Evolutionary conservation across 2,329 filamentous ascomycete species (phyloP), one percentile per base, ranked within the genome.

Genomic region (Alternaria brassicicola): DNA sequence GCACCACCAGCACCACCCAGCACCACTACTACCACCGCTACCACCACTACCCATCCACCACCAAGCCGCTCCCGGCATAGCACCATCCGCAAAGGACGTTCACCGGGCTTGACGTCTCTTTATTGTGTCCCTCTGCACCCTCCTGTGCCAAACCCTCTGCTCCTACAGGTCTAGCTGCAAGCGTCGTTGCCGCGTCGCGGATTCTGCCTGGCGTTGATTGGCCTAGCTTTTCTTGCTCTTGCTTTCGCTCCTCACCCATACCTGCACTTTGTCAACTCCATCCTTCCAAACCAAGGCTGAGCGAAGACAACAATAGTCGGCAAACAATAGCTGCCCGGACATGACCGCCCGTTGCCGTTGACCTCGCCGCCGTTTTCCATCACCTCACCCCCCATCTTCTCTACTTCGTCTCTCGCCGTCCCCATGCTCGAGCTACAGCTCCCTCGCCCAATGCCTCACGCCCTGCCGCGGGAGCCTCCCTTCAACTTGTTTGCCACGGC

Each of bases 401-500:
- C 42, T 54, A 46, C 31, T 2, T 62, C 28, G 38, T 26, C 49
- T 42, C 43, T 43, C 52, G 52, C 61, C 74, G 67, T 63, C 70
- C 69, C 64, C 63, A 78, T 78, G 76, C 74, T 77, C 67, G 74
- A 77, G 70, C 71, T 78, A 76, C 75, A 78, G 65, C 73, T 76
- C 31, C 75, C 75, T 28, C 69, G 69, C 41, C 73, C 76, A 71
- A 78, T 78, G 76, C 75, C 75, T 71, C 74, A 77, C 74, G 74
- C 74, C 63, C 61, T 78, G 52, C 67, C 72, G 35, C 67, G 72
- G 66, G 73, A 75, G 62, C 70, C 64, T 65, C 61, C 74, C 55
- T 67, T 73, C 67, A 69, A 74, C 67, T 67, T 72, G 66, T 74
- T 70, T 69, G 55, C 69, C 50, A 63, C 72, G 49, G 58, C 57